Percentiles rank a stretch among this genome's conserved stretches.
Conservation (phyloP, 2,329 filamentous ascomycete species). For the Claviceps citrina region DNA sequence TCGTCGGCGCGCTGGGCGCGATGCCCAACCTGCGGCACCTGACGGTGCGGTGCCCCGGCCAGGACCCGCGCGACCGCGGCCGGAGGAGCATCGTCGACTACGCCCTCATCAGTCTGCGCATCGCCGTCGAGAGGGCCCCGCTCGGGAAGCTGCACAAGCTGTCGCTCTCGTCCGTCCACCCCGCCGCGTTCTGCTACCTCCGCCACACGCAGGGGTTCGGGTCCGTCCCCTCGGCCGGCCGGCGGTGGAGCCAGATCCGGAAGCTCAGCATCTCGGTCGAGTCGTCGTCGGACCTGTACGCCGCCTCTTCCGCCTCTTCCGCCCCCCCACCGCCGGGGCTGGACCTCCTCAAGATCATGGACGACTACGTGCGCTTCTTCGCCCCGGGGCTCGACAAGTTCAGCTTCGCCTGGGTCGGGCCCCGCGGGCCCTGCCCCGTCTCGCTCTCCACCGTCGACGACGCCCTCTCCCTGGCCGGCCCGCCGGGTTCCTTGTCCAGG, state of each 20-base stretch:
- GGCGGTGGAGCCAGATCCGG: constrained; percentile 63
- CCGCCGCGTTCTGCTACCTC: constrained; percentile 61
- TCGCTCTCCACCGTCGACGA: constrained; percentile 37
- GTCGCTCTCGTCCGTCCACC: constrained; percentile 59
- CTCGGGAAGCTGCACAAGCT: constrained; percentile 52
- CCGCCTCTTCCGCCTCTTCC: too few relatives aligned
- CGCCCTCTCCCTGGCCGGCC: too few relatives aligned
- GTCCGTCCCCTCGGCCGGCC: constrained; percentile 52
- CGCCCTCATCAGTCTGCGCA: constrained; percentile 71
- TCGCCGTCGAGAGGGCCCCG: constrained; percentile 61
- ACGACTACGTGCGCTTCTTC: constrained; percentile 64
- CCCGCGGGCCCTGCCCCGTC: constrained; percentile 59
- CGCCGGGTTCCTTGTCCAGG: constrained; percentile 18
- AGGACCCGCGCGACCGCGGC: constrained; percentile 53
- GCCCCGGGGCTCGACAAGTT: constrained; percentile 51
- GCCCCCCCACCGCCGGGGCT: constrained; percentile 40
- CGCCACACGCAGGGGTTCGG: constrained; percentile 62
- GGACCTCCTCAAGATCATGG: constrained; percentile 63
- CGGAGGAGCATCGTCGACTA: constrained; percentile 72
- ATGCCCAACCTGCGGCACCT: constrained; percentile 59
- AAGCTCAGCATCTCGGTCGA: constrained; percentile 60
- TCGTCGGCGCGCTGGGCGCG: constrained; percentile 57
- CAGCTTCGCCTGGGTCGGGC: constrained; percentile 63
- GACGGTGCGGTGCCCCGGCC: constrained; percentile 60
- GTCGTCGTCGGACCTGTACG: too few relatives aligned